Evolutionary conservation across 2,329 filamentous ascomycete species (phyloP), one percentile per base, ranked within the genome.

Genomic region (Endoconidiophora laricicola): DNA sequence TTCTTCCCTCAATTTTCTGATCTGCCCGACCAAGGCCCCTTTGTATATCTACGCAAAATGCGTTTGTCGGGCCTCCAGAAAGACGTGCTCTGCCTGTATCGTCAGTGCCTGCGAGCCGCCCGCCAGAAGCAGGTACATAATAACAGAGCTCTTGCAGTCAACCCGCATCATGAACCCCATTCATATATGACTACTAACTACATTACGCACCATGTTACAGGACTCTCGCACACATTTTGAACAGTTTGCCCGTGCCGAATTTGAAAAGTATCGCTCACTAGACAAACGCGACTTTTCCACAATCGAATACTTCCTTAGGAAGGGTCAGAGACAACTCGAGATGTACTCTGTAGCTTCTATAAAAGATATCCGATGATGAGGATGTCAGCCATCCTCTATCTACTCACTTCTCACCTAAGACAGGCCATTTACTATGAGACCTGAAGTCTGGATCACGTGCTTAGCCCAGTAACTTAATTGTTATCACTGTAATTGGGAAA

Each of bases 241-340:
- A 57, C 62, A 66, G 3, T 85, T 78, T 63, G 73, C 74, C 45
- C 76, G 85, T 57, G 63, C 69, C 24, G 86, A 95, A 60, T 96
- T 98, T 60, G 69, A 78, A 38, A 83, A 82, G 61, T 73, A 84
- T 60, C 60, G 77, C 10, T 61, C 63, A 6, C 63, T 93, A 50
- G 80, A 83, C 63, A 91, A 86, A 65, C 86, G 85, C 57, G 86
- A 94, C 60, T 94, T 94, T 64, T 71, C 73, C 14, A 81, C 86
- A 4, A 81, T 95, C 52, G 88, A 95, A 63, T 91, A 86, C 62
- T 68, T 94, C 33, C 62, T 95, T 47, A 76, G 88, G 54, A 90
- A 86, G 62, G 88, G 88, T 20, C 73, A 76, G 39, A 75, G 85
- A 42, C 86, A 94, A 61, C 69, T 95, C 16, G 86, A 94, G 55